Percentiles rank a stretch among this genome's conserved stretches.
Evolutionary conservation across 495 filamentous ascomycete species (phyloP).

Genomic region (Apodospora peruviana): DNA sequence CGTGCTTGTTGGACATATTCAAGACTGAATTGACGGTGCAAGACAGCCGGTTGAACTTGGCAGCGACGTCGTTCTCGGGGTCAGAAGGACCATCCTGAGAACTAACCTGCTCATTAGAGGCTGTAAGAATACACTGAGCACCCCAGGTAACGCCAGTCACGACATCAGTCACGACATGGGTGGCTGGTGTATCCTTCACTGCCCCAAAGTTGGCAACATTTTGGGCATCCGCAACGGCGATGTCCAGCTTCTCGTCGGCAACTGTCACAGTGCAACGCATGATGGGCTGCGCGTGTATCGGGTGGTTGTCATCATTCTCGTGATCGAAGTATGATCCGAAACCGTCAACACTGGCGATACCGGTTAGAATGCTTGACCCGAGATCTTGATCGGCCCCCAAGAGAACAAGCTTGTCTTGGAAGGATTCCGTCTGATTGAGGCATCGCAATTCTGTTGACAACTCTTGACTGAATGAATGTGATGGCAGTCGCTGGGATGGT

Average conservation of each 20-base stretch:
- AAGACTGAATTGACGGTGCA: too few relatives aligned
- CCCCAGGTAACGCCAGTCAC: background rate
- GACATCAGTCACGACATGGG: background rate
- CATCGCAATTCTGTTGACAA: too few relatives aligned
- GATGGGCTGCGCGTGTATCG: background rate
- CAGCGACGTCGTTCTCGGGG: background rate
- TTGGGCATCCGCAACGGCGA: background rate
- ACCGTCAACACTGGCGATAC: background rate
- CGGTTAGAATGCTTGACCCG: conserved; percentile 1
- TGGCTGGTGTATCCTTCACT: background rate
- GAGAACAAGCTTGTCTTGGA: background rate
- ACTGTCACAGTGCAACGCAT: background rate
- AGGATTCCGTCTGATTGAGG: background rate
- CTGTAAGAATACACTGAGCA: too few relatives aligned
- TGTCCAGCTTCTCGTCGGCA: background rate
- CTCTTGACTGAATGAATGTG: background rate
- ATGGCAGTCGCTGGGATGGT: background rate
- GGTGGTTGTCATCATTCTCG: background rate
- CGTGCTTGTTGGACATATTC: too few relatives aligned
- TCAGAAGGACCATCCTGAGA: background rate
- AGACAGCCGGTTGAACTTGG: too few relatives aligned
- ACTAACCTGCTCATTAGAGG: too few relatives aligned
- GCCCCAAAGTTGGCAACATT: too few relatives aligned
- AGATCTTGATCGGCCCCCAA: background rate
- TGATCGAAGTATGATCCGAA: background rate